phyloP scores from a whole-genome alignment of 1,284 basidiomycete species.

The Moesziomyces sp. region DNA sequence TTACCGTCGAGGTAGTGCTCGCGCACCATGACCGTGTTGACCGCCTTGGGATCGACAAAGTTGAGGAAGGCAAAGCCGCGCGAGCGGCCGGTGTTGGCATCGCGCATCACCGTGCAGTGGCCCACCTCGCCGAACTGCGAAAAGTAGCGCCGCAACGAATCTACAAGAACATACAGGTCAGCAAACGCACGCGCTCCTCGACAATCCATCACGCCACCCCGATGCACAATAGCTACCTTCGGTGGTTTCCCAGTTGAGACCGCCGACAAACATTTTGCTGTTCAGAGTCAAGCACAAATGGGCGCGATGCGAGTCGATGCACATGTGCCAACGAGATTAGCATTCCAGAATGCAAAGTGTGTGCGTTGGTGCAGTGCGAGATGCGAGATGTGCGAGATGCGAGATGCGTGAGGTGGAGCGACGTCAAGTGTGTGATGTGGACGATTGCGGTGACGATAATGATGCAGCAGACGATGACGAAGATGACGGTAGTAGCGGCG shows the following conservation, averaged over 20 bases:
- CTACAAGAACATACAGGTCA: constrained; percentile 69
- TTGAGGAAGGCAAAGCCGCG: constrained; percentile 94
- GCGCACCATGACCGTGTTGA: constrained; percentile 84
- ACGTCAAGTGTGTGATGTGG: too few species aligned
- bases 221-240: constrained; percentile 73
- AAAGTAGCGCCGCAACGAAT: constrained; percentile 85
- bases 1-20: constrained; percentile 93
- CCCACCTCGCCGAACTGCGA: constrained; percentile 89
- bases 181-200: neutral
- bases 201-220: too few species aligned
- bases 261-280: constrained; percentile 98
- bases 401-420: neutral
- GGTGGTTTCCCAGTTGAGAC: constrained; percentile 95
- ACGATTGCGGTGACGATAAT: constrained; percentile 3
- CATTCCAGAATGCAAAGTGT: neutral
- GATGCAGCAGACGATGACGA: constrained; percentile 5
- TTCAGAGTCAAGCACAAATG: constrained; percentile 25
- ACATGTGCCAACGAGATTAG: too few species aligned
- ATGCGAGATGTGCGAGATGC: neutral
- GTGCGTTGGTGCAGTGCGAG: constrained; percentile 9
- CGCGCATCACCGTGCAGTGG: constrained; percentile 94
- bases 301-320: neutral
- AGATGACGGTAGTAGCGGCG: constrained; percentile 12
- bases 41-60: constrained; percentile 85
- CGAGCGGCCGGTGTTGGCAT: constrained; percentile 83